Evolutionary conservation across 495 filamentous ascomycete species (phyloP), one percentile per base, ranked within the genome.

Genomic region (Penicillium goetzii): DNA sequence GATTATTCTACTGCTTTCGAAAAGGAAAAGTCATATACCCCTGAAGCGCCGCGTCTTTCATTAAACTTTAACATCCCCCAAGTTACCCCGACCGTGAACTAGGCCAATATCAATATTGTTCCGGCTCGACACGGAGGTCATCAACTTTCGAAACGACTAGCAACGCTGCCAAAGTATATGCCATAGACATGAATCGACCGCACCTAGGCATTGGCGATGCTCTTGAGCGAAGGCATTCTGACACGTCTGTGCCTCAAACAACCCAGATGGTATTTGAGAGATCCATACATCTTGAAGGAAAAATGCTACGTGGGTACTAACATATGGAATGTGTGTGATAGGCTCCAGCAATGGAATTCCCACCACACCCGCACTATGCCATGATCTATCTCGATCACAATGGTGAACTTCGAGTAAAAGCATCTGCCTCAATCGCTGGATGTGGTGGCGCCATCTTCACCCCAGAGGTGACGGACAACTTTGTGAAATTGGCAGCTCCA

Each of bases 381-480:
- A 59, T 80, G 58, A 72, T 81, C 49, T 81, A 75, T 54, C 67
- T 79, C 26, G 74, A 81, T 56, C 70, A 74, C 17, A 72, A 76
- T 59, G 78, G 79, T 7, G 66, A 78, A 33, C 61, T 75, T 36
- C 70, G 72, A 40, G 56, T 75, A 0, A 69, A 76, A 30, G 67
- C 69, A 19, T 80, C 79, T 0, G 63, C 71, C 3, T 79, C 76
- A 50, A 72, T 81, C 25, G 68, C 72, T 15, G 76, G 73, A 14
- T 75, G 69, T 49, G 76, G 72, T 33, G 73, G 71, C 9, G 63
- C 67, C 0, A 76, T 81, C 19, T 81, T 81, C 67, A 79, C 76
- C 1, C 71, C 74, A 0, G 76, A 80, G 11, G 74, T 79, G 32
- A 74, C 70, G 54, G 72, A 75, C 41, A 67, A 70, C 21, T 81